phyloP scores from a whole-genome alignment of 1,284 basidiomycete genomes.

The Trichosporon ovoides region DNA sequence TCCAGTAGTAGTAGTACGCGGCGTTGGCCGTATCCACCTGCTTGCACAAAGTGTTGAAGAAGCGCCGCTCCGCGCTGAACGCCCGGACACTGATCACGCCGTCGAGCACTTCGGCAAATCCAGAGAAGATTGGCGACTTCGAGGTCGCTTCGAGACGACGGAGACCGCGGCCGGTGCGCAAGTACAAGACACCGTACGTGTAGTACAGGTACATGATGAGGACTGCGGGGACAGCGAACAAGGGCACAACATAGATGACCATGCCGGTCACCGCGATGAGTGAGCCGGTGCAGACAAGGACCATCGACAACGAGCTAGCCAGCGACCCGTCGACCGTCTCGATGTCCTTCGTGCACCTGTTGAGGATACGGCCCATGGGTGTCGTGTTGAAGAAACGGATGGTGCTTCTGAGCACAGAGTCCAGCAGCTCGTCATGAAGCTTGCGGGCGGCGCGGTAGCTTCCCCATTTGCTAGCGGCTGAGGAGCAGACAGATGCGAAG shows the following conservation, averaged over 20 bases:
- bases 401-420: constrained; percentile 35
- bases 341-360: constrained; percentile 73
- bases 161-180: constrained; percentile 65
- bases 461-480: constrained; percentile 40
- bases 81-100: constrained; percentile 82
- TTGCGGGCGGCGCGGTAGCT: constrained; percentile 55
- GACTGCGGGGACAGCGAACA: constrained; percentile 65
- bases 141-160: constrained; percentile 62
- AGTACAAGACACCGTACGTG: constrained; percentile 63
- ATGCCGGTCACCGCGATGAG: constrained; percentile 60
- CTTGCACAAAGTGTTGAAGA: constrained; percentile 63
- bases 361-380: constrained; percentile 60
- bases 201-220: constrained; percentile 61
- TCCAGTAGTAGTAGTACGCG: constrained; percentile 48
- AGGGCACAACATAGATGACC: constrained; percentile 63
- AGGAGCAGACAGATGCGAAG: constrained; percentile 38
- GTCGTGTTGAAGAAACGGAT: constrained; percentile 48
- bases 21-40: constrained; percentile 63
- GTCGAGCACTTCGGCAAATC: constrained; percentile 69
- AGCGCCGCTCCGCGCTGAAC: constrained; percentile 74
- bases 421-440: constrained; percentile 42
- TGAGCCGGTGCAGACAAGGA: constrained; percentile 65
- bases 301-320: constrained; percentile 63
- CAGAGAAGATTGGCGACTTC: constrained; percentile 51
- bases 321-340: constrained; percentile 70